Conservation (phyloP, 768 basidiomycete species). For the Tylopilus rubrobrunneus region DNA sequence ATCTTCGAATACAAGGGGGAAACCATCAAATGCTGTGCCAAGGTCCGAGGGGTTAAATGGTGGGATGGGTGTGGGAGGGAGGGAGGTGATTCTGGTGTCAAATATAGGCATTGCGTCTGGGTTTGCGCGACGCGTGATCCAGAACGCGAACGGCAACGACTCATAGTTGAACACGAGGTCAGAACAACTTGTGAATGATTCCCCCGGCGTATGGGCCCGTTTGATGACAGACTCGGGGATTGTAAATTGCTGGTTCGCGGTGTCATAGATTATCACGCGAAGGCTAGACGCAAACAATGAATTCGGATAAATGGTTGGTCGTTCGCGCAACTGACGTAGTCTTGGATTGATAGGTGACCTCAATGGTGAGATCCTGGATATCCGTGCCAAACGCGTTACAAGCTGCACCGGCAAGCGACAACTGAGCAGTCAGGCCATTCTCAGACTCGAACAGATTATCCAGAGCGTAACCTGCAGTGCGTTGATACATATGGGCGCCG, state of each 20-base stretch:
- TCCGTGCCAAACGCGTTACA: conserved; percentile 69
- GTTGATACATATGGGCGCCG: neutral
- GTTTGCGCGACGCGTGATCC: conserved; percentile 67
- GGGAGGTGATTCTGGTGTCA: conserved; percentile 61
- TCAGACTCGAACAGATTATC: conserved; percentile 39
- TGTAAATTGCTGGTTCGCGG: conserved; percentile 57
- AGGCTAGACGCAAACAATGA: conserved; percentile 37
- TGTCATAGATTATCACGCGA: conserved; percentile 66
- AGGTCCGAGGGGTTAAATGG: conserved; percentile 49
- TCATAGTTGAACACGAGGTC: conserved; percentile 72
- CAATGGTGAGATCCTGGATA: conserved; percentile 51
- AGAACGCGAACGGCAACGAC: conserved; percentile 67
- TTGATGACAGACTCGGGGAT: conserved; percentile 53
- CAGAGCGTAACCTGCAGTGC: conserved; percentile 53
- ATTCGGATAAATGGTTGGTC: neutral
- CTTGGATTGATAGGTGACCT: conserved; percentile 61
- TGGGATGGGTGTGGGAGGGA: conserved; percentile 56
- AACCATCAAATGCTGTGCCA: conserved; percentile 55
- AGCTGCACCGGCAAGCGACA: conserved; percentile 49
- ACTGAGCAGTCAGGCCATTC: conserved; percentile 50
- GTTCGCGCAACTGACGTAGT: conserved; percentile 36
- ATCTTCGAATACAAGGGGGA: conserved; percentile 74
- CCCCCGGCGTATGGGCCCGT: conserved; percentile 36
- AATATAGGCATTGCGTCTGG: conserved; percentile 57
- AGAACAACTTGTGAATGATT: conserved; percentile 37